A percentile compares a stretch with the other conserved stretches of the same genome.
phyloP scores from a whole-genome alignment of 257 asterid genomes.

The Misopates orontium region DNA sequence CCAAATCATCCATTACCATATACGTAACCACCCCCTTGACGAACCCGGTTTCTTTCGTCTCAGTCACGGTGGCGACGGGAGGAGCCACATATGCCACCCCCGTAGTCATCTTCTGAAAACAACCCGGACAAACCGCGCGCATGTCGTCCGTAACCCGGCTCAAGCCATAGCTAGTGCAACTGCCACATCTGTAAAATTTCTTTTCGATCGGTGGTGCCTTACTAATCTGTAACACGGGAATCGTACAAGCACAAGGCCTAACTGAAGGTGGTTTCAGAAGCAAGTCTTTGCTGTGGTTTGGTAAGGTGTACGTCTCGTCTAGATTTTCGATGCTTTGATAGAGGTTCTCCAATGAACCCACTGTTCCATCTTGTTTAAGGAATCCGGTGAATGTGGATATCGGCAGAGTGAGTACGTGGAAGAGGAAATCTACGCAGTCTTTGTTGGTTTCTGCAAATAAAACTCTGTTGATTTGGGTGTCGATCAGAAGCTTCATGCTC shows the following conservation, averaged over 20 bases:
- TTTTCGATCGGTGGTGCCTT: background rate
- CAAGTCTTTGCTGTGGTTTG: conserved; percentile 24
- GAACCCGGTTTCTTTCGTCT: conserved; percentile 24
- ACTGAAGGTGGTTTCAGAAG: conserved; percentile 31
- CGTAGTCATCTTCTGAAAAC: background rate
- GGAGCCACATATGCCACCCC: conserved; percentile 5
- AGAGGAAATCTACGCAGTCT: conserved; percentile 37
- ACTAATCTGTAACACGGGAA: conserved; percentile 22
- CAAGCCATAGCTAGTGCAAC: background rate
- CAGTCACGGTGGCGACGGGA: background rate
- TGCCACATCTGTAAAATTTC: background rate
- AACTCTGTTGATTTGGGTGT: conserved; percentile 27
- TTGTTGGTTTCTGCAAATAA: conserved; percentile 42
- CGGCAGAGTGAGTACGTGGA: conserved; percentile 33
- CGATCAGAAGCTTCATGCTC: conserved; percentile 41
- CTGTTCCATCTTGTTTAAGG: conserved; percentile 9
- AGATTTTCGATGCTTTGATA: conserved; percentile 29
- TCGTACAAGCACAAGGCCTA: background rate
- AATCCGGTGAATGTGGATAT: conserved; percentile 18
- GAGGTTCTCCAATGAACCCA: conserved; percentile 25
- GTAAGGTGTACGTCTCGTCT: conserved; percentile 27
- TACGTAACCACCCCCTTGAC: conserved; percentile 40
- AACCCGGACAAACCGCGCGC: conserved; percentile 22
- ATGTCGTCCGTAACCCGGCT: conserved; percentile 26
- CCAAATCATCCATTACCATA: conserved; percentile 43